Percentiles rank a stretch among this genome's conserved stretches.
These are phyloP conservation scores for Fomitopsis pinicola DNA, from an alignment of 1,284 basidiomycete genomes.

Conservation along the genomic window DNA sequence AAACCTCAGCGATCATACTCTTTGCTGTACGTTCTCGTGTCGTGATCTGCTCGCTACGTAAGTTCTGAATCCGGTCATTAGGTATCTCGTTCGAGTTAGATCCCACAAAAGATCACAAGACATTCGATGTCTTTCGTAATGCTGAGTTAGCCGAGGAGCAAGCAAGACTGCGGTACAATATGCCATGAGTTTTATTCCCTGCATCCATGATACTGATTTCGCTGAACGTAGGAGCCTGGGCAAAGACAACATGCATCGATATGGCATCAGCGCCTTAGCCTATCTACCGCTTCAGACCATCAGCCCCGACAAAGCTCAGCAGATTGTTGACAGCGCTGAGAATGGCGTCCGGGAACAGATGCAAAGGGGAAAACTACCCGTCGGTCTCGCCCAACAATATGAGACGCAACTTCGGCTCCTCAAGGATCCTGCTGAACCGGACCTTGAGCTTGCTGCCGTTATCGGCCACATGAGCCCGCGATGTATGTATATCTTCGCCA, in stretches of 20 bases:
- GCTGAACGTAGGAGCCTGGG: not conserved
- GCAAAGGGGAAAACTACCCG: constrained; percentile 2
- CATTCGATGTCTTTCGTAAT: too few relatives aligned
- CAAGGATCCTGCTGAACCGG: constrained; percentile 10
- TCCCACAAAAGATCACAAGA: too few relatives aligned
- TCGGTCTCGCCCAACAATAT: constrained; percentile 13
- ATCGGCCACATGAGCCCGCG: not conserved
- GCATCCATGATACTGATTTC: too few relatives aligned
- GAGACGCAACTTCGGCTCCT: constrained; percentile 10
- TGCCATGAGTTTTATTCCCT: too few relatives aligned
- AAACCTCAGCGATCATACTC: constrained; percentile 45
- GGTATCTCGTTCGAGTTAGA: too few relatives aligned
- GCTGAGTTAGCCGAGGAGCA: too few relatives aligned
- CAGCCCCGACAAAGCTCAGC: not conserved
- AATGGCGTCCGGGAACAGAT: not conserved
- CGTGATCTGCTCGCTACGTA: too few relatives aligned
- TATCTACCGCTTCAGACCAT: not conserved
- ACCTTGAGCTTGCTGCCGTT: constrained; percentile 5
- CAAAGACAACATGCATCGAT: not conserved
- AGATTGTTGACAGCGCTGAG: not conserved
- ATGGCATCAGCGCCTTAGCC: not conserved
- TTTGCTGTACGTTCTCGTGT: too few relatives aligned
- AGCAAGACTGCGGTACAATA: too few relatives aligned
- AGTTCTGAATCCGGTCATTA: too few relatives aligned
- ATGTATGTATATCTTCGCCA: not conserved